phyloP scores from a whole-genome alignment of 2,329 filamentous ascomycete genomes.

The Nemania abortiva region DNA sequence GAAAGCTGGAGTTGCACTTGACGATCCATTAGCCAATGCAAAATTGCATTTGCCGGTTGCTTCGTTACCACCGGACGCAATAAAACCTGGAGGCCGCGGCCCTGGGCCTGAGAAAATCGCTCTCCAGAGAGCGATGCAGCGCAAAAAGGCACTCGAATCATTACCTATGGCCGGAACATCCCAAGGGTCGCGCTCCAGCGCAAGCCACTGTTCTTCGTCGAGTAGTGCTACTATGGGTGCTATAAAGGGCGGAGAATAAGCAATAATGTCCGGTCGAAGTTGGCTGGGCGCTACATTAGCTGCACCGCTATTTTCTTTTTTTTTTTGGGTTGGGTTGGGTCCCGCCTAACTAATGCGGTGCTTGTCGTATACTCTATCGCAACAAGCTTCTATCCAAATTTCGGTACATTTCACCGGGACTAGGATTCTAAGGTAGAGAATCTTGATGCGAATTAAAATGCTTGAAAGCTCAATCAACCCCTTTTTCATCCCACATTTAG shows the following conservation, averaged over 20 bases:
- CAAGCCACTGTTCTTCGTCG: constrained; percentile 45
- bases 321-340: not conserved
- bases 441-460: not conserved
- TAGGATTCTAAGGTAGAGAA: not conserved
- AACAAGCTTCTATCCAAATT: not conserved
- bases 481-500: no score
- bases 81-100: constrained; percentile 58
- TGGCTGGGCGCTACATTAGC: not conserved
- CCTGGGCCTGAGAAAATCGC: constrained; percentile 61
- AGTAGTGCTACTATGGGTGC: constrained; percentile 41
- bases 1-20: constrained; percentile 58
- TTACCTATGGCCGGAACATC: constrained; percentile 38
- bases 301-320: not conserved
- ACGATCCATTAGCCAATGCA: constrained; percentile 58
- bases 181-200: constrained; percentile 44
- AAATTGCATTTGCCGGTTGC: constrained; percentile 62
- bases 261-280: not conserved
- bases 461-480: not conserved
- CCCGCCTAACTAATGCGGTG: not conserved
- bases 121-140: constrained; percentile 52
- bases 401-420: not conserved
- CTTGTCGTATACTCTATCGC: not conserved
- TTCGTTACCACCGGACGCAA: constrained; percentile 59
- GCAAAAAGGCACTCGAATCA: constrained; percentile 49
- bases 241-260: constrained; percentile 20